Conservation (phyloP, 805 yeast species). For the Tetrapisispora nanseiensis region DNA sequence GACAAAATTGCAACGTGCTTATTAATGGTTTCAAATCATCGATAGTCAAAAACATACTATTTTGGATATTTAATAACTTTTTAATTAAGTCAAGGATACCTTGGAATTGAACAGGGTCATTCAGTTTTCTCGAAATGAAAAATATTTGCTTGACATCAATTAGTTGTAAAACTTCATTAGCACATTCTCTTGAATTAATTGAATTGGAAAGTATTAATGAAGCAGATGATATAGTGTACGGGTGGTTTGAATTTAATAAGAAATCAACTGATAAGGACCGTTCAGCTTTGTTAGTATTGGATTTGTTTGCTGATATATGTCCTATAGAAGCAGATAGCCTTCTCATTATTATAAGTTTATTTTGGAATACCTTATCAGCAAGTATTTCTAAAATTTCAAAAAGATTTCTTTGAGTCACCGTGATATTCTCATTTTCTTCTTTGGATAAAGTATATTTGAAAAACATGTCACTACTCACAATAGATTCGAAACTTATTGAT, state of each 20-base stretch:
- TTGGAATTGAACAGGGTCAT: constrained; percentile 28
- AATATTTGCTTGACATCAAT: constrained; percentile 12
- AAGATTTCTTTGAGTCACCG: constrained; percentile 12
- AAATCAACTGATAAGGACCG: constrained; percentile 9
- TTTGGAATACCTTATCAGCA: constrained; percentile 13
- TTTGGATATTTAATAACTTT: constrained; percentile 20
- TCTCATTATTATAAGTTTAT: constrained; percentile 27
- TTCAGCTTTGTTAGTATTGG: constrained; percentile 17
- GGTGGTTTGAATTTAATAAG: constrained; percentile 8
- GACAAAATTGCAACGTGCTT: constrained; percentile 12
- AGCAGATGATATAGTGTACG: constrained; percentile 21
- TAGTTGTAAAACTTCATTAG: constrained; percentile 8
- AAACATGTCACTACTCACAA: constrained; percentile 8
- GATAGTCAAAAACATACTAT: constrained; percentile 13
- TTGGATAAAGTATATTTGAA: constrained; percentile 7
- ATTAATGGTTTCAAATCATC: constrained; percentile 9
- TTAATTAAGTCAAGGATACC: constrained; percentile 24
- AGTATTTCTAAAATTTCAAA: constrained; percentile 12
- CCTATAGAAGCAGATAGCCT: constrained; percentile 21
- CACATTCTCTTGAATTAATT: constrained; percentile 15
- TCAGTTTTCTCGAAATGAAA: constrained; percentile 7
- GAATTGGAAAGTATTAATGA: constrained; percentile 22
- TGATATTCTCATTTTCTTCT: not conserved
- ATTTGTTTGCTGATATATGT: constrained; percentile 19
- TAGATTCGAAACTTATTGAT: constrained; percentile 15